These are phyloP conservation scores for Cyclotella baltica DNA, from an alignment of 108 stramenopile species.

Conservation along the genomic window DNA sequence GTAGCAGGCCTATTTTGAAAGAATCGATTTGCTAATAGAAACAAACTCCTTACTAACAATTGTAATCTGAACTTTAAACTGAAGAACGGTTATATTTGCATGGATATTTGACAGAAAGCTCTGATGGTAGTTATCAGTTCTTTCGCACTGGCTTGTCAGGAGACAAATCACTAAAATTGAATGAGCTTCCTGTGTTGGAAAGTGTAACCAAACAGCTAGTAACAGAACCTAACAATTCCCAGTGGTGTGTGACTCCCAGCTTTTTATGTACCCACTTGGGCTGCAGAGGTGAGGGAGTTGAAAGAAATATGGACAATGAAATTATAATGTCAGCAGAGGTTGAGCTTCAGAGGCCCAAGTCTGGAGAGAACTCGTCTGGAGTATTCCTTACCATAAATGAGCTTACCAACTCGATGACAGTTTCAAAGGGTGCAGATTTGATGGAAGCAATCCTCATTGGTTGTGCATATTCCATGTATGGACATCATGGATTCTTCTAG, in stretches of 20 bases:
- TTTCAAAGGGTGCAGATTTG: neutral
- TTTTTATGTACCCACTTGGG: too few relatives aligned
- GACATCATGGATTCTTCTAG: too few relatives aligned
- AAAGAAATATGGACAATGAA: neutral
- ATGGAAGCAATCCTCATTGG: neutral
- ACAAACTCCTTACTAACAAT: neutral
- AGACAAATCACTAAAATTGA: too few relatives aligned
- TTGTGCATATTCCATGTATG: neutral
- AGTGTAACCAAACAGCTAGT: too few relatives aligned
- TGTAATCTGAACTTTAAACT: neutral
- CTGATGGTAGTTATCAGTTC: too few relatives aligned
- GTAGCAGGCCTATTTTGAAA: neutral
- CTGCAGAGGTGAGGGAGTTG: too few relatives aligned
- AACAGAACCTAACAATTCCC: too few relatives aligned
- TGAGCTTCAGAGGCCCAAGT: neutral
- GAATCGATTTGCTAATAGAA: neutral
- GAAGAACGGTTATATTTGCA: too few relatives aligned
- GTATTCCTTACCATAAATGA: neutral
- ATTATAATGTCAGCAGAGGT: neutral
- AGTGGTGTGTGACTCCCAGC: too few relatives aligned
- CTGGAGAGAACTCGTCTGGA: neutral
- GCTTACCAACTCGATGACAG: neutral
- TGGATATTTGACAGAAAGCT: too few relatives aligned
- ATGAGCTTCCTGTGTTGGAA: too few relatives aligned
- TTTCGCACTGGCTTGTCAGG: too few relatives aligned